Conservation (phyloP, 1,284 basidiomycete species). For the Tilletiaria anomala region DNA sequence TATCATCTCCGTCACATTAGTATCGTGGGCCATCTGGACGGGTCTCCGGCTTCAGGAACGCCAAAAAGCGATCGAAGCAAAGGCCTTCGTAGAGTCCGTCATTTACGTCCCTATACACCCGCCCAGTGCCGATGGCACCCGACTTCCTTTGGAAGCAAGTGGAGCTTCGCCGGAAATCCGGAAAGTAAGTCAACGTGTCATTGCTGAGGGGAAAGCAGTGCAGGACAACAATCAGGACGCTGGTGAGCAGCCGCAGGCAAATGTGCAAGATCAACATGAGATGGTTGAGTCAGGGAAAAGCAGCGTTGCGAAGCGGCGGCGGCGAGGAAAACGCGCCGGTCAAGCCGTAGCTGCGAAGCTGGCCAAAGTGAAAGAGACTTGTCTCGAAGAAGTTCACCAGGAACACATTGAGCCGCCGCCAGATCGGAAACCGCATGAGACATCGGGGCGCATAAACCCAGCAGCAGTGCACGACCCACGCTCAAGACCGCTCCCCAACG, state of each 20-base stretch:
- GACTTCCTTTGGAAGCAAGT: not conserved
- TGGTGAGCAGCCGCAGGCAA: not conserved
- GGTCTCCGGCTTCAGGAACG: too few relatives aligned
- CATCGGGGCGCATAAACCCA: slow-evolving; percentile 40
- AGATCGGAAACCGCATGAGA: slow-evolving; percentile 48
- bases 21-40: too few relatives aligned
- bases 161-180: not conserved
- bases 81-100: too few relatives aligned
- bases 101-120: too few relatives aligned
- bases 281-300: not conserved
- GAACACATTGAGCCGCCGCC: slow-evolving; percentile 47
- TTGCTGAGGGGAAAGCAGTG: not conserved
- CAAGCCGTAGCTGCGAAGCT: slow-evolving; percentile 36
- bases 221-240: not conserved
- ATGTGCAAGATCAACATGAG: not conserved
- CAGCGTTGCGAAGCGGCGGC: slow-evolving; percentile 3
- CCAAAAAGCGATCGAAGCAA: too few relatives aligned
- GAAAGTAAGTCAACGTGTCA: not conserved
- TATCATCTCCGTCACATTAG: too few relatives aligned
- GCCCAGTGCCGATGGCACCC: not conserved
- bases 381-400: too few relatives aligned
- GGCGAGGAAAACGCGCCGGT: slow-evolving; percentile 18
- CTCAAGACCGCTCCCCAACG: not conserved
- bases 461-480: slow-evolving; percentile 5
- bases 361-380: too few relatives aligned